Percentiles rank a stretch among this genome's conserved stretches.
Conservation (phyloP, 192 early-diverging fungal genomes). For the Phycomyces blakesleeanus region DNA sequence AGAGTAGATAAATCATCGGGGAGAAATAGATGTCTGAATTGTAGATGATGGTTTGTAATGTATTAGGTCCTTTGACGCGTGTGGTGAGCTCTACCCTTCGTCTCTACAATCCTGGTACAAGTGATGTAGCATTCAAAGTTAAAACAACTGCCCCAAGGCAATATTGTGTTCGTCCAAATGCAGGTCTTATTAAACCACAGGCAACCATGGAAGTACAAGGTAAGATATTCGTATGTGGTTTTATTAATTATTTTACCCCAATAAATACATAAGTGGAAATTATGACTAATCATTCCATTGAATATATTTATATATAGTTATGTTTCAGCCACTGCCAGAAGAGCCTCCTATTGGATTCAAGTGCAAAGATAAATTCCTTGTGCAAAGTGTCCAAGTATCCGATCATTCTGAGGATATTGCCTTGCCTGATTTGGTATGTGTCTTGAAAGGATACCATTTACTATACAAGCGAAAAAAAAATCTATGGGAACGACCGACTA, state of each 20-base stretch:
- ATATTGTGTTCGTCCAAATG: slow-evolving; percentile 95
- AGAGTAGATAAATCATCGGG: too few species aligned
- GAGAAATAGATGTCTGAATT: neutral
- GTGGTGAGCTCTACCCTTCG: slow-evolving; percentile 51
- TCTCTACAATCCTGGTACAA: slow-evolving; percentile 60
- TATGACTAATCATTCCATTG: too few species aligned
- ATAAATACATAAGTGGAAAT: too few species aligned
- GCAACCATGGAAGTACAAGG: slow-evolving; percentile 69
- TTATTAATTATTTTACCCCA: too few species aligned
- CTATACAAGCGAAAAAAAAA: neutral
- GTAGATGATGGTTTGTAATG: neutral
- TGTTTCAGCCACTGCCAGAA: slow-evolving; percentile 85
- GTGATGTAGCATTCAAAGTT: slow-evolving; percentile 92
- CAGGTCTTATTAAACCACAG: slow-evolving; percentile 72
- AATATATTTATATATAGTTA: slow-evolving; percentile 42
- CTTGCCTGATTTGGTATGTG: slow-evolving; percentile 58
- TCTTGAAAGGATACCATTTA: neutral
- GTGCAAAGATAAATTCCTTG: slow-evolving; percentile 96
- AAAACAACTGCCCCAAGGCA: slow-evolving; percentile 98
- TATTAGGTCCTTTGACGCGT: slow-evolving; percentile 60
- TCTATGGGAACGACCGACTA: too few species aligned
- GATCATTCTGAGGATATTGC: slow-evolving; percentile 61
- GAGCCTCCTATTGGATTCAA: slow-evolving; percentile 75
- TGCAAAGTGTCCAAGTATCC: slow-evolving; percentile 81
- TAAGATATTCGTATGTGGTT: slow-evolving; percentile 30